Conservation (phyloP, 352 stramenopile genomes). For the Globisporangium barbulae region DNA sequence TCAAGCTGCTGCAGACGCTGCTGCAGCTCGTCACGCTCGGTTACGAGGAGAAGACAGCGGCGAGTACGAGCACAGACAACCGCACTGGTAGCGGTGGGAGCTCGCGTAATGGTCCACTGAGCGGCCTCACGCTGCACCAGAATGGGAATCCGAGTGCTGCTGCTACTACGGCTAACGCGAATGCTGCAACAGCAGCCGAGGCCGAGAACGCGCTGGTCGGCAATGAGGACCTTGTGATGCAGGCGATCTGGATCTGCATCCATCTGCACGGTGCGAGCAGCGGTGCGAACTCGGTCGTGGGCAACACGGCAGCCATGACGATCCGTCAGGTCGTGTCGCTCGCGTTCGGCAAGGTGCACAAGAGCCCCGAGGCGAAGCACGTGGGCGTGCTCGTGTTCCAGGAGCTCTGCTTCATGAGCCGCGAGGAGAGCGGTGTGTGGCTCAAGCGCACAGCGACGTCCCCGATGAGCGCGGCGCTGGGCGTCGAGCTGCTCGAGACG, state of each 20-base stretch:
- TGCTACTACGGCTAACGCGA: background rate
- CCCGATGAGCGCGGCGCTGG: conserved; percentile 71
- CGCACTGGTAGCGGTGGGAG: conserved; percentile 3
- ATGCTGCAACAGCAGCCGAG: conserved; percentile 4
- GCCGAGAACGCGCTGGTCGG: conserved; percentile 51
- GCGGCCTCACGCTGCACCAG: conserved; percentile 20
- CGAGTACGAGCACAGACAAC: background rate
- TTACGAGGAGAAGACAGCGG: conserved; percentile 48
- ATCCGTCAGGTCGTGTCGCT: conserved; percentile 86
- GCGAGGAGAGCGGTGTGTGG: conserved; percentile 80
- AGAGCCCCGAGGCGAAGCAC: conserved; percentile 64
- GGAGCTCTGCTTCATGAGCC: conserved; percentile 84
- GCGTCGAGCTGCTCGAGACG: conserved; percentile 77
- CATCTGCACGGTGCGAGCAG: conserved; percentile 74
- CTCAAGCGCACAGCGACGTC: conserved; percentile 79
- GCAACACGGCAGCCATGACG: conserved; percentile 86
- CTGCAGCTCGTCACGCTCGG: conserved; percentile 83
- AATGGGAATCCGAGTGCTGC: conserved; percentile 6
- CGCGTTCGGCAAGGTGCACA: conserved; percentile 78
- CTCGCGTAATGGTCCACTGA: conserved; percentile 12
- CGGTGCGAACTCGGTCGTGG: conserved; percentile 72
- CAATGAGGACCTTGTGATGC: conserved; percentile 85
- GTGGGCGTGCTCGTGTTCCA: conserved; percentile 85
- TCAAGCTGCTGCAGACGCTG: conserved; percentile 88
- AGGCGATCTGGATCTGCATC: conserved; percentile 87